Evolutionary conservation across 176 grass and related monocot species (phyloP), one percentile per base, ranked within the genome.

Genomic region (Oryza coarctata): DNA sequence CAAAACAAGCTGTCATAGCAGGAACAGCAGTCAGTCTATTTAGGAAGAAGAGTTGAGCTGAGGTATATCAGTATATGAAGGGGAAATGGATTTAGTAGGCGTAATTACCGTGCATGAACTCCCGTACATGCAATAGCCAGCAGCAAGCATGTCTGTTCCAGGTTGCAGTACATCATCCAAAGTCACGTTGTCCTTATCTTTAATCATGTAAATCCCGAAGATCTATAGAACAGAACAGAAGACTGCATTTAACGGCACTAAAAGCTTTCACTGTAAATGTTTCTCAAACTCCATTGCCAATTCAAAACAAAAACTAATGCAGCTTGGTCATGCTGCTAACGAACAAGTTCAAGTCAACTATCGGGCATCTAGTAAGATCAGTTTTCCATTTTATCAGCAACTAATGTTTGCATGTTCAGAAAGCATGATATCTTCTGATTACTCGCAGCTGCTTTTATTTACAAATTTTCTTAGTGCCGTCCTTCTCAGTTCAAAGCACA

Each of bases 81-180:
- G 8, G 15, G 39, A 57, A 83, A 55, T 44, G 2, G 32, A 29
- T 34, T 27, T 1, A 22, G 31, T 12, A 0, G 2, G 36, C 14
- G 71, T 71, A 63, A 3, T 90, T 99, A 99, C 97, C 76, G 87
- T 99, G 93, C 96, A 99, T 65, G 93, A 99, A 64, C 97, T 99
- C 28, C 93, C 91, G 3, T 99, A 99, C 97, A 99, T 99, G 83
- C 97, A 99, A 44, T 99, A 99, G 11, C 97, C 97, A 75, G 97
- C 97, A 68, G 93, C 97, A 33, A 96, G 61, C 97, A 96, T 95
- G 75, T 96, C 15, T 11, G 89, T 99, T 62, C 93, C 97, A 29
- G 97, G 89, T 81, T 95, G 97, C 44, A 95, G 65, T 29, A 99
- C 97, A 31, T 96, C 91, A 6, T 87, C 72, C 74, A 99, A 49